Conservation (phyloP, 345 rosid genomes). For the Gossypium thurberi region DNA sequence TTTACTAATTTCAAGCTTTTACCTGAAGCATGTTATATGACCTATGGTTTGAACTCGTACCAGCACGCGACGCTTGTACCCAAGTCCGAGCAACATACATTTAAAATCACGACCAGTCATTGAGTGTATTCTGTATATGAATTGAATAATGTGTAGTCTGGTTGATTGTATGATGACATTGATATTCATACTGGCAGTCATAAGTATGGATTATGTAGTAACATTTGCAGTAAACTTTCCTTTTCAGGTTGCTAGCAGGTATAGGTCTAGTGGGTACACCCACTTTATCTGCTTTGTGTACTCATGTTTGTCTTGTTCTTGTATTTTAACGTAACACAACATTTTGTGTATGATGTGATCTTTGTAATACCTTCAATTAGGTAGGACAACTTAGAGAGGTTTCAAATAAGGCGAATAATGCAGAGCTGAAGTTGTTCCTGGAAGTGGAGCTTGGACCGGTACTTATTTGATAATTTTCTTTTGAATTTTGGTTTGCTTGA, state of each 20-base stretch:
- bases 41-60: background rate
- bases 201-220: background rate
- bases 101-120: background rate
- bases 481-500: constrained; percentile 8
- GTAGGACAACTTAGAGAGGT: constrained; percentile 92
- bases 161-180: background rate
- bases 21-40: background rate
- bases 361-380: constrained; percentile 25
- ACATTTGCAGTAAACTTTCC: background rate
- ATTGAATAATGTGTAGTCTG: background rate
- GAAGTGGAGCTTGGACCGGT: constrained; percentile 79
- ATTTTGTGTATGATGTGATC: background rate
- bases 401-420: constrained; percentile 71
- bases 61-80: background rate
- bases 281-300: background rate
- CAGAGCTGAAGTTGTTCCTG: constrained; percentile 82
- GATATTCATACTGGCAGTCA: background rate
- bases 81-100: background rate
- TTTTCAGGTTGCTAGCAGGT: background rate
- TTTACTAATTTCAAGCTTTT: background rate
- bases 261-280: background rate
- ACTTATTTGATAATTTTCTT: background rate
- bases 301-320: constrained; percentile 3
- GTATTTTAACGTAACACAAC: background rate
- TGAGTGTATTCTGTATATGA: background rate